These are phyloP conservation scores for Flaveria linearis DNA, from an alignment of 129 eudicot species.

Conservation along the genomic window DNA sequence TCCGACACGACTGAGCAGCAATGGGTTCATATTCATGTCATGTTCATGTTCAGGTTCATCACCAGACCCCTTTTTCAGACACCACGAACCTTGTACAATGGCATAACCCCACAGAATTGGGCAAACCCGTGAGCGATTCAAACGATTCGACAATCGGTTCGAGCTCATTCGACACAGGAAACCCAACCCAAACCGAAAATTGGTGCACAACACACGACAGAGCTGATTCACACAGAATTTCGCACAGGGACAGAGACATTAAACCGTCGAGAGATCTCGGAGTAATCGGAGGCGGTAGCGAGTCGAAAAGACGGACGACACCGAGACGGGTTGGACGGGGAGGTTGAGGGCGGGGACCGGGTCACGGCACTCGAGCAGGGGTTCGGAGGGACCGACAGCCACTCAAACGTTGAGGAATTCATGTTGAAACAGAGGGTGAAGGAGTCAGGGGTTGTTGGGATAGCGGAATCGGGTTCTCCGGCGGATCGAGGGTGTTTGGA, in stretches of 20 bases:
- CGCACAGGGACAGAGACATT: constrained; percentile 56
- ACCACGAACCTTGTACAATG: constrained; percentile 47
- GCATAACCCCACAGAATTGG: constrained; percentile 76
- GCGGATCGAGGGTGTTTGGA: constrained; percentile 11
- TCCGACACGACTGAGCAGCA: constrained; percentile 76
- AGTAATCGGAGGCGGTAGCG: constrained; percentile 62
- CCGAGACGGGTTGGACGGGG: constrained; percentile 63
- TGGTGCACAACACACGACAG: constrained; percentile 79
- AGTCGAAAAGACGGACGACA: constrained; percentile 68
- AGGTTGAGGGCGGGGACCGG: constrained; percentile 71
- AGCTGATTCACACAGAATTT: constrained; percentile 71
- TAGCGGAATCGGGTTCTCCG: constrained; percentile 32
- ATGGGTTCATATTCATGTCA: constrained; percentile 26
- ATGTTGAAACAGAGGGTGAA: constrained; percentile 54
- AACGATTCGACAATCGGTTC: constrained; percentile 42
- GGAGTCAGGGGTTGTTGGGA: constrained; percentile 57
- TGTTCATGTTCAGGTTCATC: neutral
- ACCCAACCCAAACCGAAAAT: constrained; percentile 89
- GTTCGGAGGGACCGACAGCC: constrained; percentile 76
- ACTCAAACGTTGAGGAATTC: constrained; percentile 71
- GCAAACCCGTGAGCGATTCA: constrained; percentile 56
- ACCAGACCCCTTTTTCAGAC: neutral
- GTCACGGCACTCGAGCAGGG: constrained; percentile 89
- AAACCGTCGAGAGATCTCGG: constrained; percentile 52
- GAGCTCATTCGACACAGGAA: constrained; percentile 54